phyloP scores from a whole-genome alignment of 1,284 basidiomycete species.

The Pterulicium gracile region DNA sequence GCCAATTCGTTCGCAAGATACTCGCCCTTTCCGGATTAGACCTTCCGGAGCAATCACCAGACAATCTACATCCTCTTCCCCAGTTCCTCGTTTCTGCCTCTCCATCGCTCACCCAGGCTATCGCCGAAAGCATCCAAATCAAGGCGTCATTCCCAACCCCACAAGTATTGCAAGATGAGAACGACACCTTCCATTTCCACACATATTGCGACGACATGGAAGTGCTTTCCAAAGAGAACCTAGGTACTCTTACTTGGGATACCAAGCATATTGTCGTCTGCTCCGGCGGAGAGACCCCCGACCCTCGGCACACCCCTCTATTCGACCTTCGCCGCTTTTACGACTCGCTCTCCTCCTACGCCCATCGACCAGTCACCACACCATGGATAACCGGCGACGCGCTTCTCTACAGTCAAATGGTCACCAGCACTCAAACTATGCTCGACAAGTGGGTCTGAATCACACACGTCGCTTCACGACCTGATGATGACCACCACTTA shows the following conservation, averaged over 20 bases:
- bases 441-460: constrained; percentile 75
- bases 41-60: constrained; percentile 13
- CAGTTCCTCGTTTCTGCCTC: constrained; percentile 35
- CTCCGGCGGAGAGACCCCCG: constrained; percentile 29
- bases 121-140: constrained; percentile 26
- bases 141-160: constrained; percentile 19
- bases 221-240: constrained; percentile 13
- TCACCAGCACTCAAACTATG: constrained; percentile 94
- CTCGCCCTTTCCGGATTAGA: constrained; percentile 38
- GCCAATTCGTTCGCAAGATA: constrained; percentile 26
- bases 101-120: constrained; percentile 7
- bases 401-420: constrained; percentile 79
- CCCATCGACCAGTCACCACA: constrained; percentile 10
- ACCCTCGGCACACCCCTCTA: constrained; percentile 34
- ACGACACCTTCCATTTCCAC: constrained; percentile 63
- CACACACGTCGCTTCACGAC: constrained; percentile 1
- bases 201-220: constrained; percentile 24
- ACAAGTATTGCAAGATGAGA: constrained; percentile 39
- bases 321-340: constrained; percentile 49
- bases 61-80: constrained; percentile 31
- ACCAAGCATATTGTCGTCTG: constrained; percentile 44
- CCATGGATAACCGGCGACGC: constrained; percentile 63
- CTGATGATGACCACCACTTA: constrained; percentile 21
- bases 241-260: constrained; percentile 24
- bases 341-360: constrained; percentile 19